These are phyloP conservation scores for Tylopilus balloui DNA, from an alignment of 768 basidiomycete species.

Conservation along the genomic window DNA sequence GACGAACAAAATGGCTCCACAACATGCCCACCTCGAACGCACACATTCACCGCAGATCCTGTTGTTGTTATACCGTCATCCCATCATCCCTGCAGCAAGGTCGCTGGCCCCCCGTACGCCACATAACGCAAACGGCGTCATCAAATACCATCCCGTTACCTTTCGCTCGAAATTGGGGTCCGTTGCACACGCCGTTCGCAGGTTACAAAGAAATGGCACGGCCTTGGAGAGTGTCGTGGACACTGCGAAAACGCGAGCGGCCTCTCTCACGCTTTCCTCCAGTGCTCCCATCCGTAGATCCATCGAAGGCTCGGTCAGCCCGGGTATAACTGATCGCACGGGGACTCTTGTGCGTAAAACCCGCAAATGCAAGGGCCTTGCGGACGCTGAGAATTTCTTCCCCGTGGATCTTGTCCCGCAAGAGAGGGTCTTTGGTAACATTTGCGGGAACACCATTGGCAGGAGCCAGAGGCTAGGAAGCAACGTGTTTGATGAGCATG, in stretches of 20 bases:
- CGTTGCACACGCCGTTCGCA: slow-evolving; percentile 25
- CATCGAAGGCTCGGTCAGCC: slow-evolving; percentile 69
- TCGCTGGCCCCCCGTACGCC: slow-evolving; percentile 24
- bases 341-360: slow-evolving; percentile 88
- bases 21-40: slow-evolving; percentile 11
- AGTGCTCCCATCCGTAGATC: slow-evolving; percentile 46
- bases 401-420: slow-evolving; percentile 82
- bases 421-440: slow-evolving; percentile 83
- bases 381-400: slow-evolving; percentile 83
- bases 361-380: slow-evolving; percentile 87
- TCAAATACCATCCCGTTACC: slow-evolving; percentile 22
- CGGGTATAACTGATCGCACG: slow-evolving; percentile 72
- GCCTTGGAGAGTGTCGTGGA: slow-evolving; percentile 61
- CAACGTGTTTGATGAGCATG: slow-evolving; percentile 29
- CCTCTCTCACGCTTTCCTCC: slow-evolving; percentile 54
- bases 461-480: slow-evolving; percentile 74
- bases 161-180: slow-evolving; percentile 23
- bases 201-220: slow-evolving; percentile 81
- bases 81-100: slow-evolving; percentile 32
- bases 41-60: slow-evolving; percentile 28
- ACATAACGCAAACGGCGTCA: slow-evolving; percentile 31
- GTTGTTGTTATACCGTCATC: slow-evolving; percentile 19
- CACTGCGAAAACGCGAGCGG: slow-evolving; percentile 58
- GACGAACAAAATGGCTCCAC: slow-evolving; percentile 1
- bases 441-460: slow-evolving; percentile 82